These are phyloP conservation scores for Ogataea henricii DNA, from an alignment of 805 yeast genomes.

Conservation along the genomic window DNA sequence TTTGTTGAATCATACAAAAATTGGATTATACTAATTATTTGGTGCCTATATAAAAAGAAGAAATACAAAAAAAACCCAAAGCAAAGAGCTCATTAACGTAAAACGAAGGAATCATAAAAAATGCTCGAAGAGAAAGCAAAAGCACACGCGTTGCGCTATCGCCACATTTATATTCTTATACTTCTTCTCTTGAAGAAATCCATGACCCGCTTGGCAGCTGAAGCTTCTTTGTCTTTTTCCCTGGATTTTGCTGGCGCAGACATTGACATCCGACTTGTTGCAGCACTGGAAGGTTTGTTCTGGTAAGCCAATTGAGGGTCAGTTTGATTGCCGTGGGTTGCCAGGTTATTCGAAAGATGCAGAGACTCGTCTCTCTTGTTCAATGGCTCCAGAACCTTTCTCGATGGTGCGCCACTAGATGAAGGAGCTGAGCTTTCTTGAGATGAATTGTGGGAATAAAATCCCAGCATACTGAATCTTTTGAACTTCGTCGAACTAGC, in stretches of 20 bases:
- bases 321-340: background rate
- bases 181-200: conserved; percentile 76
- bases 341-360: background rate
- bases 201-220: conserved; percentile 77
- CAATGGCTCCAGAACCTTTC: conserved; percentile 19
- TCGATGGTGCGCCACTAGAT: conserved; percentile 12
- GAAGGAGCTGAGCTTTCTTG: conserved; percentile 10
- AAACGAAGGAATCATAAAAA: conserved; percentile 4
- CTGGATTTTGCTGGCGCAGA: conserved; percentile 10
- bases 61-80: conserved; percentile 6
- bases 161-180: conserved; percentile 33
- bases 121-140: background rate
- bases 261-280: conserved; percentile 36
- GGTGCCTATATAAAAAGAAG: background rate
- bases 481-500: conserved; percentile 28
- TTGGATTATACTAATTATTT: background rate
- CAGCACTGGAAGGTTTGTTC: conserved; percentile 30
- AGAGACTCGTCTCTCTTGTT: conserved; percentile 15
- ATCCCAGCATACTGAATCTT: conserved; percentile 36
- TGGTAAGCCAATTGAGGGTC: conserved; percentile 4
- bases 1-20: background rate
- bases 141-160: background rate
- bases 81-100: conserved; percentile 5
- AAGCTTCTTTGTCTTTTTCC: conserved; percentile 52
- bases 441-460: conserved; percentile 26